phyloP scores from a whole-genome alignment of 78 protist species.

The Andalucia godoyi region DNA sequence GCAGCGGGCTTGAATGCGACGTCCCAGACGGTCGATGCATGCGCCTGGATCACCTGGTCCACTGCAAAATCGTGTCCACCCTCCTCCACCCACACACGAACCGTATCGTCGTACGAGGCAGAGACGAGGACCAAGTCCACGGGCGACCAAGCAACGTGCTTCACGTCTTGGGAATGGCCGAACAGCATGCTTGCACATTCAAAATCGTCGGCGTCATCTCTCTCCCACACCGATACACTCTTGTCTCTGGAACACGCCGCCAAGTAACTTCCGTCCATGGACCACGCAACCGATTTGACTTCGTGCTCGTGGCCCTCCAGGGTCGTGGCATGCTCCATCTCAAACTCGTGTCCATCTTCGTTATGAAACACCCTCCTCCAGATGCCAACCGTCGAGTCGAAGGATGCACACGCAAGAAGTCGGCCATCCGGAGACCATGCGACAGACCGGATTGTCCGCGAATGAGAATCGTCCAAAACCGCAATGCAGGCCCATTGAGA shows the following conservation, averaged over 20 bases:
- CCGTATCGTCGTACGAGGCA: constrained; percentile 77
- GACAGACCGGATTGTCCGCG: constrained; percentile 55
- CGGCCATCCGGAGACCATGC: constrained; percentile 68
- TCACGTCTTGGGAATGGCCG: constrained; percentile 87
- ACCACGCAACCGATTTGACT: constrained; percentile 79
- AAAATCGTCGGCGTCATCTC: constrained; percentile 33
- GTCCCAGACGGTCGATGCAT: constrained; percentile 85
- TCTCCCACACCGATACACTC: constrained; percentile 88
- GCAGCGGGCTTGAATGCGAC: constrained; percentile 34
- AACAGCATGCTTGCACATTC: constrained; percentile 70
- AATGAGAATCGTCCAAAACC: constrained; percentile 33
- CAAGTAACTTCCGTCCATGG: constrained; percentile 45
- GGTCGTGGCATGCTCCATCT: constrained; percentile 43
- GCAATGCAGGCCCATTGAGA: background rate
- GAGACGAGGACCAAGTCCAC: constrained; percentile 44
- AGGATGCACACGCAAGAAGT: constrained; percentile 52
- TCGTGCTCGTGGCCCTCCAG: constrained; percentile 90
- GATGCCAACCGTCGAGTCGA: constrained; percentile 54
- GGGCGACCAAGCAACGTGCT: constrained; percentile 77
- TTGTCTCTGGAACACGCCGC: constrained; percentile 93
- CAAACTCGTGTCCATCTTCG: background rate
- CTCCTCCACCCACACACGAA: constrained; percentile 55
- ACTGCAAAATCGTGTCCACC: constrained; percentile 80
- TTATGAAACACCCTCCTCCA: constrained; percentile 28
- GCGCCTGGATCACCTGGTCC: constrained; percentile 57